Conservation (phyloP, 2,329 filamentous ascomycete species). For the Lachnellula hyalina region DNA sequence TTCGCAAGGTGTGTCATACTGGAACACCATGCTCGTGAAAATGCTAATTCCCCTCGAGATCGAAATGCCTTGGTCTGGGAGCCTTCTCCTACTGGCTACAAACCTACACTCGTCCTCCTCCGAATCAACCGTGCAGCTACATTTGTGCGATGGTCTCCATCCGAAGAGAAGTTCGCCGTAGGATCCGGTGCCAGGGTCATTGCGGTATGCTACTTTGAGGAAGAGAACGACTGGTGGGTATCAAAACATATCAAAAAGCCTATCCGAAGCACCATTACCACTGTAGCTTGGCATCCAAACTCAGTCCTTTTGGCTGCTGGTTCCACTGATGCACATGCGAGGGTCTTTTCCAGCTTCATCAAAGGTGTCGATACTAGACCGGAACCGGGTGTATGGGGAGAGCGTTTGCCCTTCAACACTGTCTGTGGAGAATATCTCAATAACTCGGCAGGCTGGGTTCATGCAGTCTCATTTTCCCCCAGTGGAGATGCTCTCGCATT, state of each 20-base stretch:
- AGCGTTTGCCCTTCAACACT: slow-evolving; percentile 94
- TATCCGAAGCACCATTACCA: slow-evolving; percentile 93
- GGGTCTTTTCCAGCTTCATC: slow-evolving; percentile 93
- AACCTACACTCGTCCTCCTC: slow-evolving; percentile 92
- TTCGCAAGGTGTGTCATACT: slow-evolving; percentile 67
- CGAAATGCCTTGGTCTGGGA: slow-evolving; percentile 99
- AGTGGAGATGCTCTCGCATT: slow-evolving; percentile 92
- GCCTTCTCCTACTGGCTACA: slow-evolving; percentile 85
- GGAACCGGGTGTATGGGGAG: slow-evolving; percentile 85
- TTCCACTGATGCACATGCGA: slow-evolving; percentile 93
- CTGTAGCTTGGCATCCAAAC: slow-evolving; percentile 95
- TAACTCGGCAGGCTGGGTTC: slow-evolving; percentile 94
- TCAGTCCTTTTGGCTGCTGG: slow-evolving; percentile 90
- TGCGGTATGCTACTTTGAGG: slow-evolving; percentile 96
- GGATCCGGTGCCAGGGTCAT: slow-evolving; percentile 94
- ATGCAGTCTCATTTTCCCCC: slow-evolving; percentile 88
- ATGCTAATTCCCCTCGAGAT: slow-evolving; percentile 49
- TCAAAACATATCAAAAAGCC: slow-evolving; percentile 99
- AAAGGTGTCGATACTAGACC: slow-evolving; percentile 88
- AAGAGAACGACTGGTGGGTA: slow-evolving; percentile 99
- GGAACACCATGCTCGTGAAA: neutral
- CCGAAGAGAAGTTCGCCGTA: slow-evolving; percentile 95
- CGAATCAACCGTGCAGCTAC: slow-evolving; percentile 96
- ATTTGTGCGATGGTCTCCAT: slow-evolving; percentile 94
- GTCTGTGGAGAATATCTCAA: slow-evolving; percentile 96